Conservation (phyloP, 2,329 filamentous ascomycete species). For the Diaporthe sp. region DNA sequence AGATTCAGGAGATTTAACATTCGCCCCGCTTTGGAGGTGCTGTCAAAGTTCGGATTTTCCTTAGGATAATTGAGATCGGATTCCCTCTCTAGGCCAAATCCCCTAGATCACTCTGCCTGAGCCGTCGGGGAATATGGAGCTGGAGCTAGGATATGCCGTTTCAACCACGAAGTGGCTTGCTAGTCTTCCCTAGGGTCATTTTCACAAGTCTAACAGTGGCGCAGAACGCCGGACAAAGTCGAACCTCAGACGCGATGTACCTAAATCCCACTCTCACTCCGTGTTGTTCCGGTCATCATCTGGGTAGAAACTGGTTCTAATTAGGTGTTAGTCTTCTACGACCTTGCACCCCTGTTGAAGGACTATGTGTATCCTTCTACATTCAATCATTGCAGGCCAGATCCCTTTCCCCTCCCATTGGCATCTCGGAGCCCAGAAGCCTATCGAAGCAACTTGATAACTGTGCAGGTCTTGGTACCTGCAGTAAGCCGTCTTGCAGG, state of each 20-base stretch:
- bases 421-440: not conserved
- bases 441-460: not conserved
- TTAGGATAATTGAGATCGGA: not conserved
- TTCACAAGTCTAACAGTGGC: not conserved
- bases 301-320: not conserved
- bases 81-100: not conserved
- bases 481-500: not conserved
- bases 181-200: not conserved
- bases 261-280: not conserved
- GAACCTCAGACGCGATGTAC: not conserved
- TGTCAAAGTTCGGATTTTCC: not conserved
- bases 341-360: not conserved
- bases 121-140: conserved; percentile 5
- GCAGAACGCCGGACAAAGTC: not conserved
- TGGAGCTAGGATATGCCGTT: not conserved
- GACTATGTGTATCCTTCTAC: not conserved
- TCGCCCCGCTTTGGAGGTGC: not conserved
- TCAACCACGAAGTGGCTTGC: not conserved
- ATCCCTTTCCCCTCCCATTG: not conserved
- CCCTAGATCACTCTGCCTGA: not conserved
- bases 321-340: not conserved
- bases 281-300: not conserved
- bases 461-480: not conserved
- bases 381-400: not conserved
- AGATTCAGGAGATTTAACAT: not conserved